Evolutionary conservation across 192 early-diverging fungal species (phyloP), one percentile per base, ranked within the genome.

Genomic region (Rhizophagus sp.): DNA sequence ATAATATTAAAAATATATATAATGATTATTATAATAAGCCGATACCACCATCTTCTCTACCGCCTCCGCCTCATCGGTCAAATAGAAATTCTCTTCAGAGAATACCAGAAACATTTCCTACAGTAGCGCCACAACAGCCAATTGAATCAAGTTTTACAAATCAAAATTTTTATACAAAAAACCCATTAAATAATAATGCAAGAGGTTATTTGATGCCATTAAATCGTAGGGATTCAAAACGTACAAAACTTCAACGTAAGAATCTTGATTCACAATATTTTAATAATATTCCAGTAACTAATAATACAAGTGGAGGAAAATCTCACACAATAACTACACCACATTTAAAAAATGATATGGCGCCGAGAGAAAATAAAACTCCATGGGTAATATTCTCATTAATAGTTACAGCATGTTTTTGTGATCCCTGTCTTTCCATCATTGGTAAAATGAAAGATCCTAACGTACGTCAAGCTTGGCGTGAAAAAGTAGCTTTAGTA

Each of bases 401-500:
- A n/a, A 62, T 62, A 62, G 69, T 62, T 34, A 79, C 78, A 10
- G 41, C 50, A 71, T 79, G 78, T 71, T 79, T 70, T 62, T 62
- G 66, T 62, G 62, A 71, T 63, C 66, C 69, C 15, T 79, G 67
- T 62, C 57, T 79, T 19, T 79, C 78, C 34, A 25, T 17, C 3
- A 69, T 71, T 30, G 67, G 67, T 34, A 70, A 61, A 50, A 79
- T 79, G 78, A 79, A 79, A 71, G 78, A 79, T 44, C 50, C 78
- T 24, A 79, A 71, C 44, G 19, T 71, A 19, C 91, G 91, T 67
- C 90, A 88, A 87, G 95, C 95, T 22, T 96, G 94, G 93, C 89
- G 95, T 80, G 95, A 97, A 82, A 97, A 96, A 83, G 88, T 95
- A 34, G 90, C 94, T 3, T 82, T 97, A 12, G 92, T 93, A 75